A percentile compares a stretch with the other conserved stretches of the same genome.
These are phyloP conservation scores for Penicillium longicatenatum DNA, from an alignment of 495 filamentous ascomycete species.

Conservation along the genomic window DNA sequence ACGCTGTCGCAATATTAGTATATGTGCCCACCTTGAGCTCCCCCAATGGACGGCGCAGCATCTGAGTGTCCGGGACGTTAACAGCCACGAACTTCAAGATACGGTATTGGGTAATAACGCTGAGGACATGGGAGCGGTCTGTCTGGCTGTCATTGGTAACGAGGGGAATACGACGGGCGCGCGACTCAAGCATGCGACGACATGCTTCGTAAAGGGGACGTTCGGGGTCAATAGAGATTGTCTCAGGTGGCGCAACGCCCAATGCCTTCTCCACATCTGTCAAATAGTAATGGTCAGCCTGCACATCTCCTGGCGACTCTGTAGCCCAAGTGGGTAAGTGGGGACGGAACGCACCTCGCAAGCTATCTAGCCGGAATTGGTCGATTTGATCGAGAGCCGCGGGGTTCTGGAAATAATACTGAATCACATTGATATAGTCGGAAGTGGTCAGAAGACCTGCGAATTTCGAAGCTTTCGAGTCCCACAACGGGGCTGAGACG, in stretches of 20 bases:
- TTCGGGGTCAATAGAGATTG: constrained; percentile 90
- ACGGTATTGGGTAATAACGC: constrained; percentile 95
- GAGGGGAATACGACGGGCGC: constrained; percentile 89
- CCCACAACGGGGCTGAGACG: constrained; percentile 97
- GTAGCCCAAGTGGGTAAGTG: not conserved
- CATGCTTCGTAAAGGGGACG: constrained; percentile 93
- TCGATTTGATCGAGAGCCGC: constrained; percentile 86
- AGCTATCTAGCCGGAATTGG: constrained; percentile 89
- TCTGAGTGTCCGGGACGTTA: constrained; percentile 88
- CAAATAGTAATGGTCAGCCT: constrained; percentile 10
- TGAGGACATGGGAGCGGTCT: constrained; percentile 87
- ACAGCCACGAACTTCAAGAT: constrained; percentile 99
- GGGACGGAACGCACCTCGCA: constrained; percentile 65
- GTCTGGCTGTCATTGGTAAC: constrained; percentile 97
- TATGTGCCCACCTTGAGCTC: constrained; percentile 91
- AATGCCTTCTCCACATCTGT: constrained; percentile 93
- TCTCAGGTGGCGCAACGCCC: constrained; percentile 87
- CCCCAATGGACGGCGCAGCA: constrained; percentile 81
- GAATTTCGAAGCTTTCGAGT: constrained; percentile 90
- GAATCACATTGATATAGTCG: constrained; percentile 97
- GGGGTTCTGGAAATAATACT: constrained; percentile 99
- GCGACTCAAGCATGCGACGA: constrained; percentile 88
- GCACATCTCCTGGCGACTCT: not conserved
- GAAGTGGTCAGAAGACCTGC: constrained; percentile 93
- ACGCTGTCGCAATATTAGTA: constrained; percentile 73